phyloP scores from a whole-genome alignment of 202 grass and related monocot species.

The Schoenoplectus triqueter region DNA sequence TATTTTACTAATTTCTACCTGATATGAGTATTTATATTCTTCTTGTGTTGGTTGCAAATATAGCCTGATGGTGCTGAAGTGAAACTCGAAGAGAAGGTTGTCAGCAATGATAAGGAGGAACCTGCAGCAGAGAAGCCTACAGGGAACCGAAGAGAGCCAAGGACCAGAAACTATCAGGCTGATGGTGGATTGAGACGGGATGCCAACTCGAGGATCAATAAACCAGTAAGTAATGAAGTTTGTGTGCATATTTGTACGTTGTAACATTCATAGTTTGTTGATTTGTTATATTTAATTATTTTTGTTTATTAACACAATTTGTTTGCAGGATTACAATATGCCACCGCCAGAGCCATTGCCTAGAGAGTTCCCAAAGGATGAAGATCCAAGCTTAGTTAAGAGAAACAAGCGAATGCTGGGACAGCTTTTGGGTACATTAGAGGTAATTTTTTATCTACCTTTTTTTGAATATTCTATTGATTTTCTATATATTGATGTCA shows the following conservation, averaged over 20 bases:
- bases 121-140: slow-evolving; percentile 14
- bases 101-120: slow-evolving; percentile 41
- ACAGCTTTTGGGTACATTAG: slow-evolving; percentile 83
- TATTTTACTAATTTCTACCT: not conserved
- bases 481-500: slow-evolving; percentile 1
- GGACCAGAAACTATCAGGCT: slow-evolving; percentile 4
- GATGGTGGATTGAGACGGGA: slow-evolving; percentile 47
- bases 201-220: slow-evolving; percentile 32
- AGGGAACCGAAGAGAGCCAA: slow-evolving; percentile 31
- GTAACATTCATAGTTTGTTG: not conserved
- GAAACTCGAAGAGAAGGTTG: slow-evolving; percentile 51
- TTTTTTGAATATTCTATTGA: slow-evolving; percentile 2
- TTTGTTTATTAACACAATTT: slow-evolving; percentile 24
- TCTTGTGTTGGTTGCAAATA: not conserved
- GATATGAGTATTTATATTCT: not conserved
- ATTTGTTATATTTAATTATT: slow-evolving; percentile 3
- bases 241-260: not conserved
- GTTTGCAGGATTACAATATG: slow-evolving; percentile 76
- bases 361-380: slow-evolving; percentile 70
- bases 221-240: not conserved
- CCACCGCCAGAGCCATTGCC: slow-evolving; percentile 77
- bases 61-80: slow-evolving; percentile 37
- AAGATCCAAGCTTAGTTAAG: slow-evolving; percentile 75
- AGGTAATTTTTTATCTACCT: slow-evolving; percentile 50
- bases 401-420: slow-evolving; percentile 96